These are phyloP conservation scores for Podospora bellae-mahoneyi DNA, from an alignment of 495 filamentous ascomycete genomes.

Conservation along the genomic window DNA sequence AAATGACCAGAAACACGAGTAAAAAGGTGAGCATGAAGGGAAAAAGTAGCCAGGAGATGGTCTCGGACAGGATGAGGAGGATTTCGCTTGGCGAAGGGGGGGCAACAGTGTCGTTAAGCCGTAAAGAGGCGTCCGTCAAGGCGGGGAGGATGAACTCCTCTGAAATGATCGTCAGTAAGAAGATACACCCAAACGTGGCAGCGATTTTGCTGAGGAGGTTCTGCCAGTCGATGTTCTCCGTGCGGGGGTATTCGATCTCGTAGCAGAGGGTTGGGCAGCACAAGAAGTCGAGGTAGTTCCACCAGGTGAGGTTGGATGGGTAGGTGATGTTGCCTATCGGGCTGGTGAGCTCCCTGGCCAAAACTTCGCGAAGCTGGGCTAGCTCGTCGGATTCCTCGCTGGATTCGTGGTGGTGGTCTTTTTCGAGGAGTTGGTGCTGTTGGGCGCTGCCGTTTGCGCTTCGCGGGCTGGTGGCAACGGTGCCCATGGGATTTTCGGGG, in stretches of 20 bases:
- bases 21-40: slow-evolving; percentile 97
- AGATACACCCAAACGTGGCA: slow-evolving; percentile 96
- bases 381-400: slow-evolving; percentile 54
- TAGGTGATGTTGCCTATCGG: slow-evolving; percentile 88
- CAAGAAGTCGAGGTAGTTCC: slow-evolving; percentile 83
- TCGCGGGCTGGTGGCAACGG: slow-evolving; percentile 33
- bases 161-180: slow-evolving; percentile 82
- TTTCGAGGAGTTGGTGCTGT: slow-evolving; percentile 32
- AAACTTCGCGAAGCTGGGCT: slow-evolving; percentile 70
- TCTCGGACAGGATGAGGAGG: slow-evolving; percentile 79
- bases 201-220: slow-evolving; percentile 78
- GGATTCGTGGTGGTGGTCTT: slow-evolving; percentile 29
- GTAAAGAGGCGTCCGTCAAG: slow-evolving; percentile 66
- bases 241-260: slow-evolving; percentile 93
- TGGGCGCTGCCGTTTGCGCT: slow-evolving; percentile 39
- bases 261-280: slow-evolving; percentile 96
- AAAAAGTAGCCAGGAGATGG: slow-evolving; percentile 89
- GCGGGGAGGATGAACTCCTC: slow-evolving; percentile 97
- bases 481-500: slow-evolving; percentile 51
- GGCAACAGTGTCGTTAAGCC: slow-evolving; percentile 50
- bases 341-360: slow-evolving; percentile 85
- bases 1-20: slow-evolving; percentile 93
- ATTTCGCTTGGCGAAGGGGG: slow-evolving; percentile 60
- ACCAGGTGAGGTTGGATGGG: slow-evolving; percentile 76
- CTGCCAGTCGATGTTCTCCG: slow-evolving; percentile 66